Evolutionary conservation across 129 eudicot genomes (phyloP), one percentile per base, ranked within the genome.

Genomic region (Pulicaria dysenterica): DNA sequence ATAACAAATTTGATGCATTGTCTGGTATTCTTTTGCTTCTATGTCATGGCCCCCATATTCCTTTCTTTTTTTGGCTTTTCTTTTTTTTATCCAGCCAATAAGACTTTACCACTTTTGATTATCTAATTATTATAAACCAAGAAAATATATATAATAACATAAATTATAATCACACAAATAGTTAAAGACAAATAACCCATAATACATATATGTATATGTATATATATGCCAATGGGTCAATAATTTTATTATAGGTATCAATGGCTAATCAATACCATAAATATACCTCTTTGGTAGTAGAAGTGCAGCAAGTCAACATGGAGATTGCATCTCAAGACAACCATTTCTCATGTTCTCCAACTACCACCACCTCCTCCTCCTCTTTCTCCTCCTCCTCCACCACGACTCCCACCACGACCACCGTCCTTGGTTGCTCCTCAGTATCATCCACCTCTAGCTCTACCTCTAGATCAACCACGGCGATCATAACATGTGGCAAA

Each of bases 21-120:
- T 73, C 69, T 51, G 69, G 19, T 50, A 77, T 55, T 60, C 67
- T 43, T 58, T 50, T 74, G 58, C 71, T 59, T 77, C 70, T 13
- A 69, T 77, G 53, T 77, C 81, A 77, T 77, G 81, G 81, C 81
- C 81, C 81, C 51, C 67, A 38, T 81, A 42, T 79, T 78, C 77
- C 55, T 70, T 51, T 50, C 58, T 56, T 62, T 61, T 64, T 69
- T 59, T n/a, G 53, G 15, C 64, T 44, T 77, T 60, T 69, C 67
- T 48, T 61, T 70, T 78, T 54, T 76, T 80, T 79, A 39, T 72
- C 59, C 58, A 58, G 60, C 80, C 77, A 70, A 73, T 69, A 59
- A 58, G 70, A 53, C 58, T 50, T 31, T 14, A 70, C 15, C 72
- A 72, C 65, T 56, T 72, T 70, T 24, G 14, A 31, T 49, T 42